These are phyloP conservation scores for Apophysomyces variabilis DNA, from an alignment of 371 early-diverging fungal species.

Conservation along the genomic window DNA sequence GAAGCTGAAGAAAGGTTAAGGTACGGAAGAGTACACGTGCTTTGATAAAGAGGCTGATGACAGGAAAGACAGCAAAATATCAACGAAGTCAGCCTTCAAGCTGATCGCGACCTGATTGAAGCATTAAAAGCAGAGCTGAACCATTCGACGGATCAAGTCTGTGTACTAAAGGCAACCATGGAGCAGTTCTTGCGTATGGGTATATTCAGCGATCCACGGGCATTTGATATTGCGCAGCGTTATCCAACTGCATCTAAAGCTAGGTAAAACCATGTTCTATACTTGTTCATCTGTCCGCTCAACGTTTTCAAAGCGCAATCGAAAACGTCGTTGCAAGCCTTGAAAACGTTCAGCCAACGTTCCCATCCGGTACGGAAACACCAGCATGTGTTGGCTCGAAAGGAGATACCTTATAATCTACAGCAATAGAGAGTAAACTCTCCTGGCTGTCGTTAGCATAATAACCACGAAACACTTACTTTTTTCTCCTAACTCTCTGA, in stretches of 20 bases:
- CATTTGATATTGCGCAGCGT: neutral
- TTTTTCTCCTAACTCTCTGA: too few relatives aligned
- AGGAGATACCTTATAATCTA: too few relatives aligned
- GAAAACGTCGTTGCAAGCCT: neutral
- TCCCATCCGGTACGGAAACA: too few relatives aligned
- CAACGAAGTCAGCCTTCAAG: slow-evolving; percentile 1
- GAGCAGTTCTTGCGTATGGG: slow-evolving; percentile 51
- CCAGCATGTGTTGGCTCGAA: too few relatives aligned
- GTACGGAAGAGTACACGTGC: slow-evolving; percentile 11
- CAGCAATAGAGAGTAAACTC: too few relatives aligned
- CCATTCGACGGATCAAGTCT: slow-evolving; percentile 45
- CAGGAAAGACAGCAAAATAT: slow-evolving; percentile 19
- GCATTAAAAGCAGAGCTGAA: slow-evolving; percentile 30
- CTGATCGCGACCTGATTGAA: slow-evolving; percentile 1
- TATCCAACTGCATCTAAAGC: slow-evolving; percentile 4
- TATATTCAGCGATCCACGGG: slow-evolving; percentile 33
- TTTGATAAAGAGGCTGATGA: neutral
- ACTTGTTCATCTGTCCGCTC: neutral
- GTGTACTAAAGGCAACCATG: slow-evolving; percentile 48
- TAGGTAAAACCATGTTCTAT: neutral
- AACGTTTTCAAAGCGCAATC: neutral
- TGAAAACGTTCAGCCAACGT: too few relatives aligned
- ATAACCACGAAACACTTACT: too few relatives aligned
- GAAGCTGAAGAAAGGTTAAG: slow-evolving; percentile 29
- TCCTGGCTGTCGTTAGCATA: too few relatives aligned